These are phyloP conservation scores for Penicillium fuscoglaucum DNA, from an alignment of 2,329 filamentous ascomycete species.

Conservation along the genomic window DNA sequence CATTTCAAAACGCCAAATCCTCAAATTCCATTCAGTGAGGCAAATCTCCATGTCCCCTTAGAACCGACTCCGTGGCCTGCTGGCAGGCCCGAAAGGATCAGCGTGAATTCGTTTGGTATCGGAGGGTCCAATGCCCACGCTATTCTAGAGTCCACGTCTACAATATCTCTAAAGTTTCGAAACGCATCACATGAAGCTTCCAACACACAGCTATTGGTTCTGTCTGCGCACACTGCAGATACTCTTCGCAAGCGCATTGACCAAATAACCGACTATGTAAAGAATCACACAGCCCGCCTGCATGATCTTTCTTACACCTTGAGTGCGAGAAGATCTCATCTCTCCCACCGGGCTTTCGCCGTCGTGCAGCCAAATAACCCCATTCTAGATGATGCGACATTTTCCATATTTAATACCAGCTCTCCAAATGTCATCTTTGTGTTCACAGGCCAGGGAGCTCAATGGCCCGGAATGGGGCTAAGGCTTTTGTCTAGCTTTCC, in stretches of 20 bases:
- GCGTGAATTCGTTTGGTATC: constrained; percentile 39
- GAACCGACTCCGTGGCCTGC: constrained; percentile 29
- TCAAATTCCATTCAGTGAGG: constrained; percentile 20
- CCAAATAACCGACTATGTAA: constrained; percentile 9
- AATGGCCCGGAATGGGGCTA: constrained; percentile 37
- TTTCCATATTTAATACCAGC: neutral
- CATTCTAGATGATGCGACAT: neutral
- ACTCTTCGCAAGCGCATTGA: constrained; percentile 14
- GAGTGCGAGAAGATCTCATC: constrained; percentile 14
- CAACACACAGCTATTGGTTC: constrained; percentile 12
- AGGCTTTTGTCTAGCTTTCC: constrained; percentile 25
- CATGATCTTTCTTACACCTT: constrained; percentile 21
- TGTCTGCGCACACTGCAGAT: constrained; percentile 17
- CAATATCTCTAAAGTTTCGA: neutral
- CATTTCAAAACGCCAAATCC: constrained; percentile 34
- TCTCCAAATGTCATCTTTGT: constrained; percentile 24
- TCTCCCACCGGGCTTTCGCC: constrained; percentile 17
- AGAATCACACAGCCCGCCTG: neutral
- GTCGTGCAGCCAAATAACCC: neutral
- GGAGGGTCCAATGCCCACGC: constrained; percentile 29
- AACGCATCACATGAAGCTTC: neutral
- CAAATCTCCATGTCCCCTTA: constrained; percentile 19
- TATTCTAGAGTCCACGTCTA: constrained; percentile 14
- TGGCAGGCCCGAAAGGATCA: constrained; percentile 25
- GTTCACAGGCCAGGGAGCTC: constrained; percentile 42